phyloP scores from a whole-genome alignment of 176 grass and related monocot genomes.

The Olyra latifolia region DNA sequence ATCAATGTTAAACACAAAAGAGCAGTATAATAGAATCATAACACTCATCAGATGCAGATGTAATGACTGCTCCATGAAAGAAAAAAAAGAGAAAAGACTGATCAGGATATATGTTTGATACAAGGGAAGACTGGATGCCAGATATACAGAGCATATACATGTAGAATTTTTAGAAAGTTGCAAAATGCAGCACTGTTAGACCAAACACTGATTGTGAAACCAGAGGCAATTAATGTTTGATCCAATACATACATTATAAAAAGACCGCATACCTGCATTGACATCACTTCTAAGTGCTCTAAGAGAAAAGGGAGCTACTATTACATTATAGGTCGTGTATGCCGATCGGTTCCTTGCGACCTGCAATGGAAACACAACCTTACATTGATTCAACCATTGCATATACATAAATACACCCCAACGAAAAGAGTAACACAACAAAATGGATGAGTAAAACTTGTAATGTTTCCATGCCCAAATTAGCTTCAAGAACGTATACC shows the following conservation, averaged over 20 bases:
- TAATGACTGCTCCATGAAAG: conserved; percentile 14
- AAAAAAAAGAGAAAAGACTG: background rate
- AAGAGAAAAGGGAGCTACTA: conserved; percentile 25
- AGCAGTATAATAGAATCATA: background rate
- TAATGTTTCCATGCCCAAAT: background rate
- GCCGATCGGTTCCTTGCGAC: conserved; percentile 21
- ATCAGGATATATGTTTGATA: conserved; percentile 15
- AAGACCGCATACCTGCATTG: conserved; percentile 26
- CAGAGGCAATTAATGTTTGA: background rate
- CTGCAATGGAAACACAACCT: conserved; percentile 12
- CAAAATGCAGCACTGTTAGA: conserved; percentile 10
- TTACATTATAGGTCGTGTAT: conserved; percentile 39
- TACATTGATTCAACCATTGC: conserved; percentile 12
- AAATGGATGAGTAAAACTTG: background rate
- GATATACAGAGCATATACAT: background rate
- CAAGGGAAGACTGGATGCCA: background rate
- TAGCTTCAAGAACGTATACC: background rate
- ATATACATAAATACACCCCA: background rate
- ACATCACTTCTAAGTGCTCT: conserved; percentile 25
- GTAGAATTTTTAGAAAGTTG: background rate
- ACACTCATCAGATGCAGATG: background rate
- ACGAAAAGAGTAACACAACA: background rate
- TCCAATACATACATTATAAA: background rate
- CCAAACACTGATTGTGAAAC: background rate
- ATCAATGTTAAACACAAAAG: background rate